A percentile compares a stretch with the other conserved stretches of the same genome.
Conservation (phyloP, 78 protist genomes). For the Isochrysis galbana region DNA sequence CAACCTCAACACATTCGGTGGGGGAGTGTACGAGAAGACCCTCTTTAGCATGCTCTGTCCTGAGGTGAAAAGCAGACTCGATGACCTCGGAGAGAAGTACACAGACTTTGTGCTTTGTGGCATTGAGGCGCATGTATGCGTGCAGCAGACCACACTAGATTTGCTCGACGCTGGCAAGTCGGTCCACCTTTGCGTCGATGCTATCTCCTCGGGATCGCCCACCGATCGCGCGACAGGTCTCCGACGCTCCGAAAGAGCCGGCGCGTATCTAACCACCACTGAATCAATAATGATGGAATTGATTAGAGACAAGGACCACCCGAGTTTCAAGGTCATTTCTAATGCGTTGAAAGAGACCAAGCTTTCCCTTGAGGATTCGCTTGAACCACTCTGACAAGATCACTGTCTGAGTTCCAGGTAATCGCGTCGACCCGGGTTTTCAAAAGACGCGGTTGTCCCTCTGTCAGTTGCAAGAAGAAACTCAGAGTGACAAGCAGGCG, state of each 20-base stretch:
- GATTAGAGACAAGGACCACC: background rate
- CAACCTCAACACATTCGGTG: background rate
- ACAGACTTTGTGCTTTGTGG: background rate
- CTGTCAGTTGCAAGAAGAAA: too few relatives aligned
- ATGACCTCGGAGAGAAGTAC: background rate
- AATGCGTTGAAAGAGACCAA: background rate
- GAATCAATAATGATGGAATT: background rate
- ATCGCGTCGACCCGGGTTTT: too few relatives aligned
- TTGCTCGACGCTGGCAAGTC: conserved; percentile 10
- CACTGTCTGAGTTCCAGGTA: too few relatives aligned
- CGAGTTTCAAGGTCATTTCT: background rate
- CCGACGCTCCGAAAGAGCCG: background rate
- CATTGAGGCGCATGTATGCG: conserved; percentile 49
- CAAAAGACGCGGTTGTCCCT: too few relatives aligned
- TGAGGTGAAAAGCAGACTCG: background rate
- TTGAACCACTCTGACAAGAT: too few relatives aligned
- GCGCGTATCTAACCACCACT: background rate
- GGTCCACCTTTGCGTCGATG: conserved; percentile 34
- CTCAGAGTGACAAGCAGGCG: too few relatives aligned
- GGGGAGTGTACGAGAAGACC: conserved; percentile 8
- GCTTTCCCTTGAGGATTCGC: background rate
- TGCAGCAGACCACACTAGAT: conserved; percentile 45
- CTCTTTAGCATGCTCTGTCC: conserved; percentile 13
- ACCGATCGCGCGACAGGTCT: background rate
- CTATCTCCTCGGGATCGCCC: background rate